Evolutionary conservation across 2,329 filamentous ascomycete genomes (phyloP).

Genomic region (Cladosporium austrohemisphaericum): DNA sequence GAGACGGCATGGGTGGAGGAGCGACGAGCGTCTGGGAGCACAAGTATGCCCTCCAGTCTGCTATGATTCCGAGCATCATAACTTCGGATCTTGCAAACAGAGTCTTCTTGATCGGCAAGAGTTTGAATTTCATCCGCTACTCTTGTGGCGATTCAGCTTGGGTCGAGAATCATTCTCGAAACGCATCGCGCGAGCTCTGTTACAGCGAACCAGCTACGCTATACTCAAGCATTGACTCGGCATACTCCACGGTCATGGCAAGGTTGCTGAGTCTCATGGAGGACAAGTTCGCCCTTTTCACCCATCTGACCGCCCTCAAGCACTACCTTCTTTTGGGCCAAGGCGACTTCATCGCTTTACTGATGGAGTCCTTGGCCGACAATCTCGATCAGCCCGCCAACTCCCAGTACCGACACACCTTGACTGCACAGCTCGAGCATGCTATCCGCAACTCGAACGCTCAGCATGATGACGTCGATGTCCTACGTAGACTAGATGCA

Average conservation of each 20-base stretch:
- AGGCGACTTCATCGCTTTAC: slow-evolving; percentile 91
- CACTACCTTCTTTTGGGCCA: slow-evolving; percentile 92
- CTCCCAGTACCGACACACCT: slow-evolving; percentile 90
- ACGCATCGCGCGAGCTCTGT: slow-evolving; percentile 81
- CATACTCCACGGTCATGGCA: slow-evolving; percentile 97
- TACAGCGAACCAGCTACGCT: slow-evolving; percentile 92
- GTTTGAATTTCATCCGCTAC: slow-evolving; percentile 95
- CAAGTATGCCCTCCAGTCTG: slow-evolving; percentile 81
- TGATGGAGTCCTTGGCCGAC: slow-evolving; percentile 93
- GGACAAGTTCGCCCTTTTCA: slow-evolving; percentile 89
- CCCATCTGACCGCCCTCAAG: slow-evolving; percentile 87
- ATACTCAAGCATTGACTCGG: slow-evolving; percentile 90
- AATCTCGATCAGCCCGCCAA: slow-evolving; percentile 95
- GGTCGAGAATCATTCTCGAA: slow-evolving; percentile 94
- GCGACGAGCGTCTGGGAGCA: slow-evolving; percentile 96
- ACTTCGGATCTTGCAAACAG: slow-evolving; percentile 92
- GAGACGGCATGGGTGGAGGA: slow-evolving; percentile 43
- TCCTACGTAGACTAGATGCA: slow-evolving; percentile 87
- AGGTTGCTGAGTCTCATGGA: slow-evolving; percentile 91
- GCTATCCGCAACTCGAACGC: slow-evolving; percentile 96
- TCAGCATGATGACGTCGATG: slow-evolving; percentile 89
- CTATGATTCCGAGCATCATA: slow-evolving; percentile 90
- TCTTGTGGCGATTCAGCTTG: slow-evolving; percentile 90
- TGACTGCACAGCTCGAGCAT: slow-evolving; percentile 97
- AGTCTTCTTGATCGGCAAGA: slow-evolving; percentile 95